Conservation (phyloP, 306 rosid genomes). For the Prinsepia uniflora region DNA sequence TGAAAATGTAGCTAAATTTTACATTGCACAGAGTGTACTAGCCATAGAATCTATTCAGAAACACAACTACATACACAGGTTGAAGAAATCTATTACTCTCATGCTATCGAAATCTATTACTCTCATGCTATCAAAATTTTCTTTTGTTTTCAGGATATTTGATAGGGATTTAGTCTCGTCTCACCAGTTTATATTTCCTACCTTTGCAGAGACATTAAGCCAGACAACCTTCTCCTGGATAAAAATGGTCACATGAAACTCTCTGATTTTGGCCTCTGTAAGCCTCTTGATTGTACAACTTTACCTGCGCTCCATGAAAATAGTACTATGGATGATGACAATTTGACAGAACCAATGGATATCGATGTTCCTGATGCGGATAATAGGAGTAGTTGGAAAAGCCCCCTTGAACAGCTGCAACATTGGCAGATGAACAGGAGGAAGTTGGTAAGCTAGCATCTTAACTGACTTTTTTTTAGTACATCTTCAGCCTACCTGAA, state of each 20-base stretch:
- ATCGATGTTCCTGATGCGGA: conserved; percentile 61
- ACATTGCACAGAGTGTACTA: conserved; percentile 93
- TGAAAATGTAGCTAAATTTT: conserved; percentile 81
- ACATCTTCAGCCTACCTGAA: background rate
- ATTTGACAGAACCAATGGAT: conserved; percentile 84
- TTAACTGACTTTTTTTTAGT: conserved; percentile 21
- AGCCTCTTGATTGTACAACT: conserved; percentile 89
- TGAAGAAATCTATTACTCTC: conserved; percentile 16
- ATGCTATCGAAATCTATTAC: conserved; percentile 18
- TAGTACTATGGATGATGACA: conserved; percentile 74
- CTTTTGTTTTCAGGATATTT: conserved; percentile 1
- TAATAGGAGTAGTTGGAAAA: conserved; percentile 80
- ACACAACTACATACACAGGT: conserved; percentile 98
- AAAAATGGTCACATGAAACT: conserved; percentile 97
- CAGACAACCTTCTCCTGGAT: conserved; percentile 93
- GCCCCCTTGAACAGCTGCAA: conserved; percentile 89
- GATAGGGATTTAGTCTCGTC: conserved; percentile 16
- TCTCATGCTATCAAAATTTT: conserved; percentile 18
- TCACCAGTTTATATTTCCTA: conserved; percentile 24
- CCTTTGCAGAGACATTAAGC: conserved; percentile 85
- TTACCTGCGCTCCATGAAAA: conserved; percentile 90
- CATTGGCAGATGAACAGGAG: conserved; percentile 99
- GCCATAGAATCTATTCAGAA: conserved; percentile 97
- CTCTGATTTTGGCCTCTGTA: conserved; percentile 98
- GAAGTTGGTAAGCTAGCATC: conserved; percentile 71